These are phyloP conservation scores for Blastosporella zonata DNA, from an alignment of 1,284 basidiomycete species.

Conservation along the genomic window DNA sequence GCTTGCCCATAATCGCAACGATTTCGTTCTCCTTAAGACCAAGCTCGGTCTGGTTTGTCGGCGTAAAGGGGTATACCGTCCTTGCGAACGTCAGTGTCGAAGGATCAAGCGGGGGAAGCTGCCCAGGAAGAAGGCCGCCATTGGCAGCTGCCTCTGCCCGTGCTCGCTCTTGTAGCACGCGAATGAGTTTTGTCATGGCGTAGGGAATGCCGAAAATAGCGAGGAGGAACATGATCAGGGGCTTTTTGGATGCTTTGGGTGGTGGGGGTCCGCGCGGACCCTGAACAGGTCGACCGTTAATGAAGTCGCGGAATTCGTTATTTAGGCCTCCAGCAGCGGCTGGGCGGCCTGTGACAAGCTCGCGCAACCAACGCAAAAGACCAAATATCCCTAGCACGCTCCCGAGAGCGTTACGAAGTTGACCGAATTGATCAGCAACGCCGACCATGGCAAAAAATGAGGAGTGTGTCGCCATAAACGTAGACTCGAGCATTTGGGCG, in stretches of 20 bases:
- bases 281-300: constrained; percentile 62
- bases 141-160: constrained; percentile 40
- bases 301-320: constrained; percentile 67
- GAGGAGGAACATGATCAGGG: constrained; percentile 91
- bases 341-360: constrained; percentile 55
- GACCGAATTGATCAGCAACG: constrained; percentile 93
- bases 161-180: constrained; percentile 71
- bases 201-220: constrained; percentile 95
- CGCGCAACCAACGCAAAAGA: constrained; percentile 79
- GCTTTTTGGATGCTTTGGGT: constrained; percentile 79
- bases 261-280: constrained; percentile 43
- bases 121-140: constrained; percentile 24
- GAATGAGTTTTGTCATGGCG: constrained; percentile 89
- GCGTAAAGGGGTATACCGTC: constrained; percentile 79
- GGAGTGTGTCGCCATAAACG: constrained; percentile 98
- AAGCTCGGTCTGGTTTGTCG: constrained; percentile 77
- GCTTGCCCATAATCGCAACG: constrained; percentile 87
- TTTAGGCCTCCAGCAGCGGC: constrained; percentile 36
- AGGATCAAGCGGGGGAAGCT: constrained; percentile 66
- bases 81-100: constrained; percentile 85
- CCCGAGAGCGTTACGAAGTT: constrained; percentile 88
- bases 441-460: constrained; percentile 99
- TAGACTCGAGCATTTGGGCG: constrained; percentile 96
- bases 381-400: constrained; percentile 94
- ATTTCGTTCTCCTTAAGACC: constrained; percentile 88